Percentiles rank a stretch among this genome's conserved stretches.
Evolutionary conservation across 2,329 filamentous ascomycete genomes (phyloP).

Genomic region (Colletotrichum tofieldiae): DNA sequence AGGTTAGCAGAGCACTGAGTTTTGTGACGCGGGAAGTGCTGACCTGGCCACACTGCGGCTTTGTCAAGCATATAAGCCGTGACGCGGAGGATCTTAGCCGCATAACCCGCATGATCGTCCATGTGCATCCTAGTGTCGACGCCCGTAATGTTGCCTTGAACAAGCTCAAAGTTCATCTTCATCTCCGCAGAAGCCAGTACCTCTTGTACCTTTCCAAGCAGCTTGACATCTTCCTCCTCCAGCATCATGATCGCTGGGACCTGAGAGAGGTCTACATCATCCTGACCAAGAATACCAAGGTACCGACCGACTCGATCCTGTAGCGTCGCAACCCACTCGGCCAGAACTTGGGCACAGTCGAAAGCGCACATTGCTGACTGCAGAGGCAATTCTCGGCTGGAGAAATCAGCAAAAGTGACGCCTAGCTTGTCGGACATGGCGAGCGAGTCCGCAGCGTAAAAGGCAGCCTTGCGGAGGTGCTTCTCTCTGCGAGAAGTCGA

Average conservation of each 20-base stretch:
- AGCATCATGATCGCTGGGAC: conserved; percentile 92
- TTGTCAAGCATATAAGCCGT: conserved; percentile 91
- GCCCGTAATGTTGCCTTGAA: conserved; percentile 64
- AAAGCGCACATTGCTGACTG: conserved; percentile 94
- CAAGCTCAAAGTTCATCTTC: conserved; percentile 78
- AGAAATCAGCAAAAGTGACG: conserved; percentile 87
- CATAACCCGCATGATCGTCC: conserved; percentile 80
- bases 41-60: conserved; percentile 93
- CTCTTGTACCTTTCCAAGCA: conserved; percentile 86
- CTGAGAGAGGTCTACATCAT: conserved; percentile 83
- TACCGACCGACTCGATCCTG: conserved; percentile 95
- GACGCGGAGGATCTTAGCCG: conserved; percentile 85
- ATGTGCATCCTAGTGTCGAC: conserved; percentile 70
- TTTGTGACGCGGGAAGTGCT: conserved; percentile 52
- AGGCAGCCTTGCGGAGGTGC: conserved; percentile 93
- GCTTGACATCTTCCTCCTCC: conserved; percentile 91
- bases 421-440: conserved; percentile 90
- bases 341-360: conserved; percentile 93
- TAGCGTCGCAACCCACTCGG: conserved; percentile 93
- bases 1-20: conserved; percentile 34
- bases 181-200: conserved; percentile 83
- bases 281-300: conserved; percentile 87
- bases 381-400: conserved; percentile 87
- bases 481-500: conserved; percentile 83
- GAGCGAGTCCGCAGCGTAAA: conserved; percentile 93